These are phyloP conservation scores for Nakataea oryzae DNA, from an alignment of 2,329 filamentous ascomycete genomes.

Conservation along the genomic window DNA sequence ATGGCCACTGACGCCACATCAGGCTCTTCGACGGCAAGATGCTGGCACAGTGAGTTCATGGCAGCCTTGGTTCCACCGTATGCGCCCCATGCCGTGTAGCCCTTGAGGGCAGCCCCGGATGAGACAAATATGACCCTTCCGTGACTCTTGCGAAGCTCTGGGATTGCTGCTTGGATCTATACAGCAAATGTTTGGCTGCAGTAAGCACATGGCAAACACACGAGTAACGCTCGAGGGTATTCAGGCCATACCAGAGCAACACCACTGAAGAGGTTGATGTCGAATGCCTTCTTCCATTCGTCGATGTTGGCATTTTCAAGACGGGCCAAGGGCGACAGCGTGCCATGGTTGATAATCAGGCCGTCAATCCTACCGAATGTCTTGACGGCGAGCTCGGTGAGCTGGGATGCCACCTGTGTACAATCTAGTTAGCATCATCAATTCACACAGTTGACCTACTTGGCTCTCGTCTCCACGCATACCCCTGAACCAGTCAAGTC, in stretches of 20 bases:
- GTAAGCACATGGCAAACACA: background rate
- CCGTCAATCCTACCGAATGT: conserved; percentile 68
- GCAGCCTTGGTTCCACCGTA: conserved; percentile 81
- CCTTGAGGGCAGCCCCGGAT: conserved; percentile 60
- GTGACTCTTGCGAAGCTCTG: conserved; percentile 53
- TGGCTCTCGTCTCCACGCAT: background rate
- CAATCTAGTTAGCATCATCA: background rate
- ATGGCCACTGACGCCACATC: conserved; percentile 63
- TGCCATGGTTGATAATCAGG: conserved; percentile 80
- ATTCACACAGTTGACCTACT: background rate
- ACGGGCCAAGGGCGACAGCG: conserved; percentile 63
- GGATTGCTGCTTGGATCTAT: conserved; percentile 61
- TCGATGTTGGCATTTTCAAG: conserved; percentile 57
- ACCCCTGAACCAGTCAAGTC: conserved; percentile 46
- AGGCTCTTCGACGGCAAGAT: conserved; percentile 67
- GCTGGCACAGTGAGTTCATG: conserved; percentile 66
- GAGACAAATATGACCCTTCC: conserved; percentile 72
- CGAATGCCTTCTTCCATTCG: conserved; percentile 67
- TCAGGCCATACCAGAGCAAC: conserved; percentile 55
- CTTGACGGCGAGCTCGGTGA: conserved; percentile 54
- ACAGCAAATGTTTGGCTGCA: background rate
- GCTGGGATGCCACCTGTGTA: conserved; percentile 42
- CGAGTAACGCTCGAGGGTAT: background rate
- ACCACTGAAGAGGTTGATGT: conserved; percentile 80
- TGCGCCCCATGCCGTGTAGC: conserved; percentile 64